A percentile compares a stretch with the other conserved stretches of the same genome.
Evolutionary conservation across 768 basidiomycete genomes (phyloP).

Genomic region (Russula vinacea): DNA sequence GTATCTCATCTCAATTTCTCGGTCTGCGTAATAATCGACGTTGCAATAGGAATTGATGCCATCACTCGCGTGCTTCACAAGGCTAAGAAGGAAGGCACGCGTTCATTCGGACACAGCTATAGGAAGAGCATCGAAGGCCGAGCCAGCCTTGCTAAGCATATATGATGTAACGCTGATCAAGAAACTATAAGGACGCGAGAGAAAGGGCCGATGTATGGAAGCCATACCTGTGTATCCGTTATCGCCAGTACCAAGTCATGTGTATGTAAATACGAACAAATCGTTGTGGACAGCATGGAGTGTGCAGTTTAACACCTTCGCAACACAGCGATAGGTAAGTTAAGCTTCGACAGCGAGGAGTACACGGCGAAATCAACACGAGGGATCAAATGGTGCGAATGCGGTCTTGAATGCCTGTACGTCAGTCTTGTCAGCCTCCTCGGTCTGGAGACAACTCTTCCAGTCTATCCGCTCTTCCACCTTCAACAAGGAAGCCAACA

Average conservation of each 20-base stretch:
- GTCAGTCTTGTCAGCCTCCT: slow-evolving; percentile 84
- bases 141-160: slow-evolving; percentile 2
- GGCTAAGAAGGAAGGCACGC: slow-evolving; percentile 59
- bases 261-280: background rate
- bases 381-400: slow-evolving; percentile 71
- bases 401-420: slow-evolving; percentile 79
- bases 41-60: slow-evolving; percentile 69
- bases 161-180: background rate
- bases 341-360: background rate
- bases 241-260: too few relatives aligned
- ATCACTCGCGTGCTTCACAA: slow-evolving; percentile 75
- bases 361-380: slow-evolving; percentile 30
- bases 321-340: background rate
- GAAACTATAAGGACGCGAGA: background rate
- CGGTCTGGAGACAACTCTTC: slow-evolving; percentile 80
- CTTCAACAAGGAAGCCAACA: slow-evolving; percentile 70
- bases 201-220: background rate
- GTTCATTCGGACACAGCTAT: slow-evolving; percentile 67
- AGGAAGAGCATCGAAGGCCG: slow-evolving; percentile 50
- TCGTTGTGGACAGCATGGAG: background rate
- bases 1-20: background rate
- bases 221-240: background rate
- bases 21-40: background rate
- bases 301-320: background rate
- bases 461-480: slow-evolving; percentile 83